A percentile compares a stretch with the other conserved stretches of the same genome.
These are phyloP conservation scores for Clitoria ternatea DNA, from an alignment of 306 rosid species.

Conservation along the genomic window DNA sequence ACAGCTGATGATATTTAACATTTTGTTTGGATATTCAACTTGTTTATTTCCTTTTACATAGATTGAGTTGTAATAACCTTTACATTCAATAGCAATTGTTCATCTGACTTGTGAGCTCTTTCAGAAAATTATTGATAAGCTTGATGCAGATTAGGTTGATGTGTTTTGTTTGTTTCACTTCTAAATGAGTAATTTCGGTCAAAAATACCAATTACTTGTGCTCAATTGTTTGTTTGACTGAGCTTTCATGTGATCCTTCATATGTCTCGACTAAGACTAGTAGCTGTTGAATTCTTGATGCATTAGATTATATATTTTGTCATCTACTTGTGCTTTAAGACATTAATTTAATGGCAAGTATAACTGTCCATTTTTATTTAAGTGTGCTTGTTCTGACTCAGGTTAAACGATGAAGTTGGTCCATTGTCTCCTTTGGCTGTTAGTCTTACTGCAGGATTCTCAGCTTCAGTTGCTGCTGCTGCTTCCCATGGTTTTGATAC, in stretches of 20 bases:
- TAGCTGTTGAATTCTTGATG: background rate
- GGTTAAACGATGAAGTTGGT: slow-evolving; percentile 68
- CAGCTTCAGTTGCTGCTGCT: slow-evolving; percentile 86
- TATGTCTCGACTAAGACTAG: background rate
- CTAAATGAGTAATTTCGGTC: slow-evolving; percentile 4
- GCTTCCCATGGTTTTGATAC: slow-evolving; percentile 96
- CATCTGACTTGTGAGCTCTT: slow-evolving; percentile 8
- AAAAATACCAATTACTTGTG: background rate
- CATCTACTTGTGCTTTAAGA: slow-evolving; percentile 7
- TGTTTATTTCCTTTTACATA: background rate
- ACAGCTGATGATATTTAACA: background rate
- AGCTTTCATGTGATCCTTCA: background rate
- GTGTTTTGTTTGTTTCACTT: background rate
- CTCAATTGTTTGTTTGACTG: background rate
- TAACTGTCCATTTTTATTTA: slow-evolving; percentile 16
- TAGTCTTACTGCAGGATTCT: slow-evolving; percentile 83
- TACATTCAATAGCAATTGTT: background rate
- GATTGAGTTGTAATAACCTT: slow-evolving; percentile 15
- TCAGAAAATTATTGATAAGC: slow-evolving; percentile 10
- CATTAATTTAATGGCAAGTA: slow-evolving; percentile 10
- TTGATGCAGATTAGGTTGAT: background rate
- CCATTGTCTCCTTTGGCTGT: slow-evolving; percentile 71
- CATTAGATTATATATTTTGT: slow-evolving; percentile 1
- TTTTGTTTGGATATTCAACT: background rate
- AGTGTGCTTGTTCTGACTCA: slow-evolving; percentile 36